These are phyloP conservation scores for Tagetes patula DNA, from an alignment of 129 eudicot species.

Conservation along the genomic window DNA sequence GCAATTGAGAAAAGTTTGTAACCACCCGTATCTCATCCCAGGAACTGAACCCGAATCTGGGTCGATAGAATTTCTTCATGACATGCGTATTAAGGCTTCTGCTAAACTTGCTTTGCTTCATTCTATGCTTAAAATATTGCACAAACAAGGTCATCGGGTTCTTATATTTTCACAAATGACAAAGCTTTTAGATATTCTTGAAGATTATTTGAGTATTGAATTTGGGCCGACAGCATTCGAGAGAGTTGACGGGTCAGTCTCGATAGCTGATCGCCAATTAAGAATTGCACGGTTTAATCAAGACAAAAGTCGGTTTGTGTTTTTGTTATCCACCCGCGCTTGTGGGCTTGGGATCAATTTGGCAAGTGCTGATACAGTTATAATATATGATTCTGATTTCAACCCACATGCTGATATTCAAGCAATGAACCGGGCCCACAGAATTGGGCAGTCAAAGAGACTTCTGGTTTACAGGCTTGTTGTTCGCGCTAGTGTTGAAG, in stretches of 20 bases:
- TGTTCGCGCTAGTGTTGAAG: constrained; percentile 99
- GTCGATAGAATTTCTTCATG: constrained; percentile 80
- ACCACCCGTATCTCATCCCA: constrained; percentile 92
- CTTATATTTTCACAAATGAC: constrained; percentile 98
- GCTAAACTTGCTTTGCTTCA: constrained; percentile 83
- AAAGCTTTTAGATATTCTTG: constrained; percentile 89
- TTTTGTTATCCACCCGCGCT: constrained; percentile 80
- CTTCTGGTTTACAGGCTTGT: constrained; percentile 94
- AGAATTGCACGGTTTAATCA: constrained; percentile 90
- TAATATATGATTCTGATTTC: constrained; percentile 93
- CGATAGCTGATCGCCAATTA: constrained; percentile 89
- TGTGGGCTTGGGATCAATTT: constrained; percentile 98
- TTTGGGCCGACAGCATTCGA: constrained; percentile 86
- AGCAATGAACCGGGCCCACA: constrained; percentile 98
- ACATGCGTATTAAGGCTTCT: constrained; percentile 95
- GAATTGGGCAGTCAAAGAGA: constrained; percentile 88
- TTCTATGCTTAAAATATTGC: constrained; percentile 80
- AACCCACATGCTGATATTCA: constrained; percentile 98
- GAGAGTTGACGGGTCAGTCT: constrained; percentile 97
- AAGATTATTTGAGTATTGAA: constrained; percentile 81
- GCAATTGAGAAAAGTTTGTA: constrained; percentile 94
- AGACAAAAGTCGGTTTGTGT: constrained; percentile 86
- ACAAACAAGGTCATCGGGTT: constrained; percentile 82
- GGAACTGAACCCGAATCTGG: constrained; percentile 99
- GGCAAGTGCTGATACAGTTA: constrained; percentile 98